Base-by-base conservation (phyloP, 495 filamentous ascomycete species). In the Aspergillus nanangensis region DNA sequence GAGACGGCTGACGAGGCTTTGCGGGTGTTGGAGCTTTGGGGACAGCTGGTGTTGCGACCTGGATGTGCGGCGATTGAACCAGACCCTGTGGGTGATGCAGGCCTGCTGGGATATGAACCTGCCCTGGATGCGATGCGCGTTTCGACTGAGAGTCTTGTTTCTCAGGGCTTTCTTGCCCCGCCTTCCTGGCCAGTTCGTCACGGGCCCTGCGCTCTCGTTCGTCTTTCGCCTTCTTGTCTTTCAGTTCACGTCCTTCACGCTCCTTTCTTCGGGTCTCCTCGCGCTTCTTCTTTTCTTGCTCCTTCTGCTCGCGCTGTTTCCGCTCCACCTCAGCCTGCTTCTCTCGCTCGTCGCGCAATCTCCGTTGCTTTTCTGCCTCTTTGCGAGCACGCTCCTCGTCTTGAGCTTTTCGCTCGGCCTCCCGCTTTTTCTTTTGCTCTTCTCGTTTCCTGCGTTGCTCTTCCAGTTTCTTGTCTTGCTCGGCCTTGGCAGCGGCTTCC, bases 341-440 rank as follows among this genome's bases (percentile, higher is more conserved):
- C 48, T 96, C 90, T 45, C 88, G 81, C 51, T 88, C 85, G 59
- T 96, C 92, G 44, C 86, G 85, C 22, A 84, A 67, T 34, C 86
- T 82, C 50, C 82, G 80, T 52, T 85, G 81, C 57, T 84, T 86
- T 59, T 91, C 90, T 1, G 79, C 81, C 58, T 95, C 88, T 58
- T 87, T 90, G 45, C 81, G 78, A 38, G 78, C 71, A 21, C 85
- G 83, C 53, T 95, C 93, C 55, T 95, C 92, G 46, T 95, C 88
- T 55, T 87, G 85, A 21, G 86, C 87, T 66, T 87, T 94, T 53
- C 84, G 88, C 62, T 94, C 89, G n/a, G 87, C 85, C 55, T 98
- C 93, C 50, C 83, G 87, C 70, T 91, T 92, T 75, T 86, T 93
- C 18, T 87, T 78, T 60, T 89, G 91, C 62, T 95, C 93, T 61